Base-by-base conservation (phyloP, 2,329 filamentous ascomycete genomes). In the Colletotrichum sp. region DNA sequence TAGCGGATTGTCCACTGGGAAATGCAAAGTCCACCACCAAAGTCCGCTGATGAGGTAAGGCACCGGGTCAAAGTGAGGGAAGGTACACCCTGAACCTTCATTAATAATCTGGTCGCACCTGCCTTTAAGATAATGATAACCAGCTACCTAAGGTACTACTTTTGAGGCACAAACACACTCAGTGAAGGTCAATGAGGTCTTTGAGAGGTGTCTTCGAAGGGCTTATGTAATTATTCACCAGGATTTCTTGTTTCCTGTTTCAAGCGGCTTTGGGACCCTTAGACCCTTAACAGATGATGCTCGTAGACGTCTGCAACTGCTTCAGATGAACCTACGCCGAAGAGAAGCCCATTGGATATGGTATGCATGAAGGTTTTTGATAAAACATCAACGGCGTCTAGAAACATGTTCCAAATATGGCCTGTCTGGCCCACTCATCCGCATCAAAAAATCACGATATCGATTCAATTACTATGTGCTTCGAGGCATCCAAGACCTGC, bases 1-100 rank as follows among this genome's bases (percentile, higher is more conserved):
- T 52, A 71, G 73, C 57, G 64, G 63, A 64, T 32, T 59, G 52
- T 7, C 59, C 64, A 52, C 73, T 63, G 44, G 22, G 55, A 44
- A 27, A 30, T 25, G 49, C 29, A 57, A 69, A 69, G 52, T 36
- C 64, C 63, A 70, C 68, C 68, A 44, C 6, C 19, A 72, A 75
- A 76, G 73, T 76, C 73, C 70, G 64, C 69, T 30, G 63, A 52
- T 68, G 49, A 68, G 65, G 29, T 68, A 68, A 68, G 65, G n/a
- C 15, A 32, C 8, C 19, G 8, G 22, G 25, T 52, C 3, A 3
- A 3, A 32, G 19, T 13, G 32, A 61, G 27, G n/a, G 32, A 27
- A 8, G 29, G 13, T 32, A 29, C 63, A 52, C 34, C 36, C 16
- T 49, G 44, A 66, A 27, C 30, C 34, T 13, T 52, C 30, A 76